Base-by-base conservation (phyloP, 129 eudicot species). In the Saussurea involucrata region DNA sequence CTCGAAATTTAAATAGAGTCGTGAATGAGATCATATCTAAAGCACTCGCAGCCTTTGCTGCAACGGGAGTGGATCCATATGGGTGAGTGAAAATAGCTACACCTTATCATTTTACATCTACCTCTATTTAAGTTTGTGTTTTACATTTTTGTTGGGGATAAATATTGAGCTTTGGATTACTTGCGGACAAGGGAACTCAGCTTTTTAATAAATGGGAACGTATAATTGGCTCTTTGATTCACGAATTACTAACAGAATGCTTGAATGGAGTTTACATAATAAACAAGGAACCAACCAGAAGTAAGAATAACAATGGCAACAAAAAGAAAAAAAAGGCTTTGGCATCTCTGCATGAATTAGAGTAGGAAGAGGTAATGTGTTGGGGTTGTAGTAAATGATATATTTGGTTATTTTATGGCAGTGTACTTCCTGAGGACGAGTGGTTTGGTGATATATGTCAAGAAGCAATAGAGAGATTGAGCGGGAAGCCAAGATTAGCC, bases 31-130 rank as follows among this genome's bases (percentile, higher is more conserved):
- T 95, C 76, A 89, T 95, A 37, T 82, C 85, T 65, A 95, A 89
- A 82, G 98, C 96, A 72, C 75, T 91, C 80, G 76, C 87, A 22
- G 92, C 98, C 22, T 92, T 86, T 79, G 71, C 97, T 80, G 90
- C 93, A 29, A 95, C 97, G 3, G 98, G 98, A 71, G 86, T 87
- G 76, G 97, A 95, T 86, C 97, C 98, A 37, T 81, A 94, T 68
- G 81, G 93, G 98, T 94, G 76, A 22, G 67, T 57, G 8, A 8
- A 12, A 46, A 8, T 29, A 53, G 7, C 28, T 70, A 58, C 15
- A 27, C 17, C 5, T 24, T 36, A 60, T 44, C 42, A 37, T 66
- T 3, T 53, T 33, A 66, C 18, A 66, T n/a, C 15, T 49, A 18
- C 32, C 46, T 74, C 61, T 13, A 15, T 74, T 33, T 46, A 33